Evolutionary conservation across 2,329 filamentous ascomycete genomes (phyloP), one percentile per base, ranked within the genome.

Genomic region (Colletotrichum horii): DNA sequence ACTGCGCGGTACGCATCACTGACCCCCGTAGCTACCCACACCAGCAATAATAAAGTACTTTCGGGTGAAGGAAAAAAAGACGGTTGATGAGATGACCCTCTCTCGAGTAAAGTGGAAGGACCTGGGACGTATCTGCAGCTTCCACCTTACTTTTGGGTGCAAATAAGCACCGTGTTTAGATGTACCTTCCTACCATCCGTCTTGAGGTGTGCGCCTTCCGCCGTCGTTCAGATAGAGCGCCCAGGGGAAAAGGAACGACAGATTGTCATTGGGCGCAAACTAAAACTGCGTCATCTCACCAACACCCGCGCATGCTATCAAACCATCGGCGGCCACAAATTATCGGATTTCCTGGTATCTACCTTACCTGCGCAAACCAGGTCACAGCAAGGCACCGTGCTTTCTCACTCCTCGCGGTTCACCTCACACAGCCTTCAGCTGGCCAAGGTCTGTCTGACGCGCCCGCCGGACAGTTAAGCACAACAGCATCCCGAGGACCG

Each of bases 401-500:
- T 11, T 55, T 26, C 14, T 22, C 15, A 12, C n/a, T 67, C 12
- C 22, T 24, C 62, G n/a, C 61, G 61, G 12, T 43, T 52, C 28
- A 15, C 32, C 8, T 56, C n/a, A 22, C 65, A 67, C 66, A 64
- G 15, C 4, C 32, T 60, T 74, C 74, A 76, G 74, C 74, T 74
- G 70, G 70, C 58, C 56, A 73, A 66, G 74, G 70, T 61, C 74
- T 70, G 60, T 66, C 64, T 55, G 32, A 61, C 52, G 66, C 70
- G 70, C 70, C 70, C 64, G 64, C 34, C 64, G 64, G 70, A 62
- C 69, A 68, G 43, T 68, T 26, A 28, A 64, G 62, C 48, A 43
- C 65, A 74, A 48, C 74, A 74, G 74, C 74, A 60, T 60, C 73
- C 70, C 73, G 70, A 75, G 70, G 70, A 48, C 73, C 64, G 70